Base-by-base conservation (phyloP, 305 asterid genomes). In the Solanum hybrid region DNA sequence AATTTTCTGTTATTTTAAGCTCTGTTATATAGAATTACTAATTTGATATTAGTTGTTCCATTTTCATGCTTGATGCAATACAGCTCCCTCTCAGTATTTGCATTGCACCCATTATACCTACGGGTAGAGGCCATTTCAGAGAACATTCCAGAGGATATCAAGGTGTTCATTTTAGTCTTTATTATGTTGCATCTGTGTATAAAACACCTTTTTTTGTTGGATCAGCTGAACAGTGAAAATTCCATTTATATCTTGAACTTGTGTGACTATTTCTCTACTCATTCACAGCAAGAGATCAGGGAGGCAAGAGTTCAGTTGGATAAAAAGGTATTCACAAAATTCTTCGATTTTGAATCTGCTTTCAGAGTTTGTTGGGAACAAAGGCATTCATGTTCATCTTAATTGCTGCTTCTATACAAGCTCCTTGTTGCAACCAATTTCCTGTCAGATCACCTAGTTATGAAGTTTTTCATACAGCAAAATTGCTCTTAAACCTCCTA, bases 31-130 rank as follows among this genome's bases (percentile, higher is more conserved):
- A 38, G 71, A 36, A 36, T 35, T 73, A 73, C 84, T 85, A 51
- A 51, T 85, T 71, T 90, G 89, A 90, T 88, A 66, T 89, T 37
- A 60, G 72, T 26, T 88, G 29, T 40, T 84, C 19, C 24, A 66
- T 9, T 27, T 19, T 72, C 90, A 79, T 82, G 64, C 66, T 81
- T 89, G 45, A 75, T 91, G 45, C 76, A 85, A 64, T 93, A 91
- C 96, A 97, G 99, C 92, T 97, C 99, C 88, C 99, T 97, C 88
- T 97, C 99, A 29, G 99, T 97, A 90, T 97, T 95, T 93, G 99
- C 99, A 37, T 66, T 97, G 94, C 99, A 97, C 93, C 99, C 99
- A 29, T 94, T 97, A 89, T 97, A 97, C 94, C 95, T 97, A 77
- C 93, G 99, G 91, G 97, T 97, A 87, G 96, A 97, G 92, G 95